Base-by-base conservation (phyloP, 2,329 filamentous ascomycete species). In the Plenodomus tracheiphilus region DNA sequence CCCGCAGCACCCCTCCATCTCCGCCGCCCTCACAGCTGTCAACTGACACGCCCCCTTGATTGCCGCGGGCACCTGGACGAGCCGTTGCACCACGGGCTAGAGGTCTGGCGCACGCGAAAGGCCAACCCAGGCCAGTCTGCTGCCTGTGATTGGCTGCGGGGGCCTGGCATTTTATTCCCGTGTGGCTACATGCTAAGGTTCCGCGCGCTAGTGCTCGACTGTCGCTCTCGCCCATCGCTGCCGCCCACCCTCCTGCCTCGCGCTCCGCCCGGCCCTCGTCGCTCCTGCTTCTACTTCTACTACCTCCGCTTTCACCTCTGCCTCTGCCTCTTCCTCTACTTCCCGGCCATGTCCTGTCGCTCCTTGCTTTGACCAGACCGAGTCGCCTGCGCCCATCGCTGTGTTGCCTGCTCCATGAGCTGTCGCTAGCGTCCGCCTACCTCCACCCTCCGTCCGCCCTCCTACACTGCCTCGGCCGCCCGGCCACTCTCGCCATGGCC, bases 401-500 rank as follows among this genome's bases (percentile, higher is more conserved):
- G 35, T 15, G 10, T 37, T 15, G 39, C 45, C 45, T 43, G 51
- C 53, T 18, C 46, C 40, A 39, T 53, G 54, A 48, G 51, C 46
- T 57, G 53, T 46, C 36, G 49, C 55, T 59, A 53, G 60, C 56
- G 46, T 52, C 57, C 53, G 53, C 59, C 57, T 47, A 32, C 51
- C 45, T 61, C 59, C 62, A 54, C 56, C 62, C 54, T 57, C 51
- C 45, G 30, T 43, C 52, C 48, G 56, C 56, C 38, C 54, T 30
- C 41, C 10, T 25, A 39, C 15, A 40, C 58, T 50, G 50, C 58
- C 58, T 49, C 53, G 47, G 51, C 48, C 46, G 49, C 49, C 52
- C 46, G 43, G 54, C 60, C 51, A 48, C 44, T 54, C 25, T 51
- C 47, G 41, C 13, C 54, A 69, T 69, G 68, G 49, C 65, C 49